These are phyloP conservation scores for Helicocarpus griseus DNA, from an alignment of 2,329 filamentous ascomycete genomes.

Conservation along the genomic window DNA sequence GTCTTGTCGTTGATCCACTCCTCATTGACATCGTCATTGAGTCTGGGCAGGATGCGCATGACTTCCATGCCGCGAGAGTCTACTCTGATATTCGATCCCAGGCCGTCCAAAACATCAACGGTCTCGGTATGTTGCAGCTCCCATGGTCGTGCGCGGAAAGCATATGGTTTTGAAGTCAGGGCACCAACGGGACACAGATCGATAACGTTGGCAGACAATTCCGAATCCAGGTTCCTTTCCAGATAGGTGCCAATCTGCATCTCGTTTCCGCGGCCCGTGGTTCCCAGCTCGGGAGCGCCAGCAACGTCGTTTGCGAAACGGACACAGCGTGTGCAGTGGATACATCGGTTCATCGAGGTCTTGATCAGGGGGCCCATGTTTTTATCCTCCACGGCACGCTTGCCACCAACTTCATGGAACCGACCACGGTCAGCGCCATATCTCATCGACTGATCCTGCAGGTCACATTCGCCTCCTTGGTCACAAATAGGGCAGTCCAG, in stretches of 20 bases:
- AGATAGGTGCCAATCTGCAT: constrained; percentile 98
- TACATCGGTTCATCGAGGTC: constrained; percentile 99
- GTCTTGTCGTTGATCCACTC: constrained; percentile 99
- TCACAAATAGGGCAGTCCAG: constrained; percentile 97
- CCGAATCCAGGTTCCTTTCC: constrained; percentile 84
- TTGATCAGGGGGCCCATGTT: constrained; percentile 97
- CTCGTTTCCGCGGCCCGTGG: constrained; percentile 89
- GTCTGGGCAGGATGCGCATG: constrained; percentile 82
- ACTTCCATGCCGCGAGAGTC: constrained; percentile 91
- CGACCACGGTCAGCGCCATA: constrained; percentile 92
- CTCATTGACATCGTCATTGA: constrained; percentile 98
- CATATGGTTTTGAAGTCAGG: constrained; percentile 93
- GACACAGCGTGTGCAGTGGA: constrained; percentile 96
- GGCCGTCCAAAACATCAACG: constrained; percentile 82
- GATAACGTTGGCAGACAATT: constrained; percentile 94
- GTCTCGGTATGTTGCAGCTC: constrained; percentile 94
- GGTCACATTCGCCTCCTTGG: constrained; percentile 96
- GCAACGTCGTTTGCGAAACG: constrained; percentile 97
- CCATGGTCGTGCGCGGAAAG: constrained; percentile 94
- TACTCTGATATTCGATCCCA: constrained; percentile 90
- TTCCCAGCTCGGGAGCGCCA: constrained; percentile 89
- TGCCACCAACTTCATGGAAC: constrained; percentile 92
- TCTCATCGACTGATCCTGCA: constrained; percentile 98
- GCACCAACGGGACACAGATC: constrained; percentile 97
- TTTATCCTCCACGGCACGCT: constrained; percentile 98